Base-by-base conservation (phyloP, 2,329 filamentous ascomycete species). In the Pseudocercospora pini-densiflorae region DNA sequence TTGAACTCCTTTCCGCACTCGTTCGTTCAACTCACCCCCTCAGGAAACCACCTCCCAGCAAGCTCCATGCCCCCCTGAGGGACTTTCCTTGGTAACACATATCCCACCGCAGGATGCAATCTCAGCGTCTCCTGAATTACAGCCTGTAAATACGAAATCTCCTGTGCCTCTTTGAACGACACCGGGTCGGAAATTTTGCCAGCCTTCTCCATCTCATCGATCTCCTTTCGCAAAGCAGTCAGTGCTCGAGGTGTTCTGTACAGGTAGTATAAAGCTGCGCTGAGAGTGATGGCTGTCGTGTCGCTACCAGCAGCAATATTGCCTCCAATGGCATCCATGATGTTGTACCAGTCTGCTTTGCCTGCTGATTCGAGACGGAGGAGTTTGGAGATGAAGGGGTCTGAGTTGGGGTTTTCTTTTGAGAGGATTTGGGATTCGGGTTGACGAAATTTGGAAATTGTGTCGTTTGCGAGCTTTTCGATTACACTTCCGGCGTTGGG, bases 261-360 rank as follows among this genome's bases (percentile, higher is more conserved):
- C n/a, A 81, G 70, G 64, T 76, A 76, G 70, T 80, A 81, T 23
- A 81, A 71, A 33, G 79, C 75, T 2, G 77, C 75, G 24, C 59
- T 60, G 14, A 68, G 21, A 1, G 62, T 61, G 21, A 65, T 63
- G 16, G 62, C 66, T 6, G 66, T 68, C 3, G 66, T 83, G 60
- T 83, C 81, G 2, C 66, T 68, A 1, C 75, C 80, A 5, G 81
- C 82, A n/a, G 77, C 75, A 51, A 82, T 77, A 53, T 77, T 80
- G 51, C 65, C 66, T 59, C 70, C 77, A 10, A 75, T 75, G 54
- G 77, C 73, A 61, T 79, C 75, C 63, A 81, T 77, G 14, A 65
- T 55, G 19, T 58, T 12, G 9, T n/a, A 5, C 76, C 72, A 16
- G 68, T 60, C 0, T 77, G 77, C 62, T 79, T 79, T 67, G 76